Base-by-base conservation (phyloP, 257 asterid genomes). In the Buddleja alternifolia region DNA sequence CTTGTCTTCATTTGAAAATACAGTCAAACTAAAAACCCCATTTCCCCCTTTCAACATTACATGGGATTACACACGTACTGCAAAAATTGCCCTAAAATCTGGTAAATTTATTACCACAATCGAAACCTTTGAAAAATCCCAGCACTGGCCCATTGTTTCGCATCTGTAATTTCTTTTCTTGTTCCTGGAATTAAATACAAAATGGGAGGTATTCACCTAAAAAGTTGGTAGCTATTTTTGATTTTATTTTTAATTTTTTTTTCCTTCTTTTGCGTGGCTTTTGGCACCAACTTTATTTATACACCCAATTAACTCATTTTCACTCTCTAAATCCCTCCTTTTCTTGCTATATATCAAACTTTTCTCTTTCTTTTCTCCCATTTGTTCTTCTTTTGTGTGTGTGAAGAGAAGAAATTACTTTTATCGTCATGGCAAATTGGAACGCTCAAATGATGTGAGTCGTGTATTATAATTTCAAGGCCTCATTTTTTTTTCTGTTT, bases 391-490 rank as follows among this genome's bases (percentile, higher is more conserved):
- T n/a, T 29, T n/a, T 21, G 16, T 37, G 51, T 41, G 20, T 54
- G 11, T 8, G 34, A 29, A 29, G 2, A 1, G 34, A 29, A 29
- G 34, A 5, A 29, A 1, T 29, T 29, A 5, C 10, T 72, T 48
- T 36, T 64, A 60, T 23, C 61, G 53, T 19, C 59, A 76, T 76
- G 84, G 84, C 64, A 0, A 74, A 50, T 7, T 70, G 75, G 80
- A 63, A 80, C 55, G 54, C 77, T 19, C 80, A 51, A 59, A 77
- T 66, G 61, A 73, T 77, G 85, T 80, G 71, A 73, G 85, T 67
- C 39, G 10, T 57, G 55, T 39, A 7, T 41, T 51, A 21, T 15
- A 40, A 2, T 69, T 63, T 19, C 24, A 63, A 41, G 61, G 9
- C n/a, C 11, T 36, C 37, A 0, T 19, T 23, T 36, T 17, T 1